Conservation (phyloP, 2,329 filamentous ascomycete genomes). For the Whalleya microplaca region DNA sequence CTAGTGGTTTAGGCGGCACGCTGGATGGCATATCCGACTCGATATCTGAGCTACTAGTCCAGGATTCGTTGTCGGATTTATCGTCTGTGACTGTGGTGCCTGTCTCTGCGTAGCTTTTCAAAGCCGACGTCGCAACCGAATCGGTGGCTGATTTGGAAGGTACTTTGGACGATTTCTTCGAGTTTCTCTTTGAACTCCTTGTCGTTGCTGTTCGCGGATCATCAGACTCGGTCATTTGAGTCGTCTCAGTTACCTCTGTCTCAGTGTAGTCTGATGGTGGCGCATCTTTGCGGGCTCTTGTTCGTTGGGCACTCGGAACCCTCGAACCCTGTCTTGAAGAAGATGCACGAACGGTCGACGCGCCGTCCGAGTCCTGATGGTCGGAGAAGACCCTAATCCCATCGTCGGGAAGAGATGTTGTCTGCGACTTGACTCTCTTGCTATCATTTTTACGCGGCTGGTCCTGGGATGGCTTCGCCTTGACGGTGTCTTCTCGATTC, state of each 20-base stretch:
- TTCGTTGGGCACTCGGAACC: slow-evolving; percentile 26
- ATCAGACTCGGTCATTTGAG: slow-evolving; percentile 43
- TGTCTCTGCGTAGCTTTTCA: slow-evolving; percentile 29
- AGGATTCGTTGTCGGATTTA: slow-evolving; percentile 38
- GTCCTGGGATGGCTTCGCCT: slow-evolving; percentile 10
- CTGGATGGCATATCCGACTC: slow-evolving; percentile 45
- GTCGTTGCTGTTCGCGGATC: slow-evolving; percentile 42
- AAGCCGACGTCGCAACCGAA: background rate
- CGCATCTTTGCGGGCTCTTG: slow-evolving; percentile 26
- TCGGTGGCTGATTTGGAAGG: slow-evolving; percentile 17
- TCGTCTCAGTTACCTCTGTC: too few relatives aligned
- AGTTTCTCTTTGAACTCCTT: slow-evolving; percentile 34
- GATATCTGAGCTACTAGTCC: slow-evolving; percentile 39
- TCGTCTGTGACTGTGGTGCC: slow-evolving; percentile 34
- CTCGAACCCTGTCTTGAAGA: slow-evolving; percentile 37
- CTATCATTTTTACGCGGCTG: slow-evolving; percentile 33
- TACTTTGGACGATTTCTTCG: slow-evolving; percentile 28
- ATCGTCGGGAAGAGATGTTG: slow-evolving; percentile 36
- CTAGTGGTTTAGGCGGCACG: slow-evolving; percentile 55
- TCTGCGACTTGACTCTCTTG: slow-evolving; percentile 32
- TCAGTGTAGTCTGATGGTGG: slow-evolving; percentile 36
- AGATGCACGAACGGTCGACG: slow-evolving; percentile 33
- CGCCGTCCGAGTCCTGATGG: slow-evolving; percentile 30
- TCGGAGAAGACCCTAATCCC: slow-evolving; percentile 40
- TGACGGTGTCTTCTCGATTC: background rate